These are phyloP conservation scores for Colletotrichum aenigma DNA, from an alignment of 2,329 filamentous ascomycete species.

Conservation along the genomic window DNA sequence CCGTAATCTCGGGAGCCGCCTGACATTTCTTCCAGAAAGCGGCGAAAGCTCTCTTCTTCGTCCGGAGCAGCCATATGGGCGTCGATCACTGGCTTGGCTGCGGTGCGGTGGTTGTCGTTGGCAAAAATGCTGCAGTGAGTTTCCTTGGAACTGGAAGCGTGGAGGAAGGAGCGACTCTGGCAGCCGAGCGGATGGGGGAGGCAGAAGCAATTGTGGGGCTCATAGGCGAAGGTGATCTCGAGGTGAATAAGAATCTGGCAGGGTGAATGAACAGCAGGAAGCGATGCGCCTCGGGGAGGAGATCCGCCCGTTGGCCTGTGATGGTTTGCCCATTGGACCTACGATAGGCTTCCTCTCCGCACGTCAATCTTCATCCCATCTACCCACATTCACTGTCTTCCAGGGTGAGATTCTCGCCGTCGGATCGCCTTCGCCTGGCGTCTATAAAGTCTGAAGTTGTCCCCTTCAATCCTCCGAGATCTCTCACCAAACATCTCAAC, in stretches of 20 bases:
- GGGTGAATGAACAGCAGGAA: background rate
- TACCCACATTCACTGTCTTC: background rate
- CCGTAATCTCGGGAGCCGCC: background rate
- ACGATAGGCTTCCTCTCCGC: rapidly evolving
- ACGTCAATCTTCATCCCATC: background rate
- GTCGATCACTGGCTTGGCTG: background rate
- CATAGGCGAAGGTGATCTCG: rapidly evolving
- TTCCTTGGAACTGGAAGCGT: rapidly evolving
- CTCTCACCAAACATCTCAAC: background rate
- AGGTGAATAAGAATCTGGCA: background rate
- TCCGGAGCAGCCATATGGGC: background rate
- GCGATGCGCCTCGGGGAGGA: background rate
- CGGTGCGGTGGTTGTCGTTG: background rate
- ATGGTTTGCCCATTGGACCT: background rate
- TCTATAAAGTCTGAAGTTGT: background rate
- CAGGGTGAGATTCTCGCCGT: background rate
- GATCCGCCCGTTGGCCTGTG: rapidly evolving
- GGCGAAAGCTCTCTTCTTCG: background rate
- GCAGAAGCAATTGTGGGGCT: background rate
- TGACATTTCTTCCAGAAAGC: background rate
- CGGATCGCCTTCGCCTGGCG: background rate
- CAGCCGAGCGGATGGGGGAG: no score
- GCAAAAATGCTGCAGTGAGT: background rate
- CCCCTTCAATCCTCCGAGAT: background rate
- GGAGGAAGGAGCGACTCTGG: background rate